Base-by-base conservation (phyloP, 352 stramenopile species). In the Phytophthora vignae region DNA sequence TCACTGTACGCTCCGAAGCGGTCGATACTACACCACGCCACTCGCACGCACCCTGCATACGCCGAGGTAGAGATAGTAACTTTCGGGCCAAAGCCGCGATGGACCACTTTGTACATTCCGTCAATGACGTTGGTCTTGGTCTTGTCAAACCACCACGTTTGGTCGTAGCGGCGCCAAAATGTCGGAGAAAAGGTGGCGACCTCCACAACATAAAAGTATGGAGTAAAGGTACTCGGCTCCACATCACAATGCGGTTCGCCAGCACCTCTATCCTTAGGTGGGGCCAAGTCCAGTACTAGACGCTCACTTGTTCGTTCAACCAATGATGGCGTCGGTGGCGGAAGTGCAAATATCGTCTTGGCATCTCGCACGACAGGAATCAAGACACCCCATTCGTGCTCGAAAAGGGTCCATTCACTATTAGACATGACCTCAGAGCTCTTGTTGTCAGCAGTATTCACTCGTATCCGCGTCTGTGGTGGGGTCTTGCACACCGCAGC, bases 111-210 rank as follows among this genome's bases (percentile, higher is more conserved):
- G 64, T 88, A 95, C 78, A 93, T 90, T 14, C 85, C 77, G 11
- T 87, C 49, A 11, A 93, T 79, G 19, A 93, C 74, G 4, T 64
- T 76, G 0, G 87, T 81, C 55, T 92, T 88, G 9, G 82, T 90
- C 70, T 91, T 90, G 55, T 93, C 80, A 60, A 95, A 95, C 85
- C 87, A 95, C 85, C 87, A 93, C 17, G 85, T 90, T 44, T 76
- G 80, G 49, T 93, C 87, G 65, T 95, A 95, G 15, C 87, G 79
- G 10, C 77, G 57, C 87, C 87, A 95, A 61, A 93, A 95, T 4
- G 85, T 88, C 63, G 84, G 67, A 4, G 81, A 82, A 63, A 93
- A 95, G 0, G 62, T 68, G 5, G 85, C 87, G 25, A 93, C 60
- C 61, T 95, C 85, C 9, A 95, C 77, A 9, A 90, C 60, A 55